Evolutionary conservation across 768 basidiomycete species (phyloP), one percentile per base, ranked within the genome.

Genomic region (Hypholoma sublateritium): DNA sequence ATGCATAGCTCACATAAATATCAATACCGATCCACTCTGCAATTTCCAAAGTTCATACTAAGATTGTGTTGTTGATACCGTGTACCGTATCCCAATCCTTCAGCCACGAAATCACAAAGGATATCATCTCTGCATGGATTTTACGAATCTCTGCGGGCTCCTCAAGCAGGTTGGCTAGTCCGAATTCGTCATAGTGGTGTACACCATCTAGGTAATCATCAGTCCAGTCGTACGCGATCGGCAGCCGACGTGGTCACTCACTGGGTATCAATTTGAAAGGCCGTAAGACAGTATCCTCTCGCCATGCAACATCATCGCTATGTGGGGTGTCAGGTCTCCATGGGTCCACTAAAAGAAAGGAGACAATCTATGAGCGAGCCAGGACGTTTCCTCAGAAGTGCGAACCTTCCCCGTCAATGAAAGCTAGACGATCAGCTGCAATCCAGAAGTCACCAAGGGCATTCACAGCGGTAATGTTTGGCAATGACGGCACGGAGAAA

Each of bases 191-290:
- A 60, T 79, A 88, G 64, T 87, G 87, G 65, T 96, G 93, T 9
- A 91, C 86, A 36, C 77, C 90, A 53, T 77, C 88, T 89, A 58
- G 6, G 45, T 28, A 53, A 52, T 41, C 21, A 35, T n/a, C 8
- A 32, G 53, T 50, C 45, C 25, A 41, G 35, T 43, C 17, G 22
- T 25, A 36, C 11, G 36, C 5, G 21, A 34, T 16, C 5, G 22
- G 16, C 50, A 9, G 28, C 6, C 42, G 36, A 25, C 32, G 50
- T 56, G 32, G 22, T 44, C 16, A 77, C 87, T 22, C 61, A 93
- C 93, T 78, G 9, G 88, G 87, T 56, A 97, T 97, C 41, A 95
- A 65, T 69, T 95, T 94, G 73, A 93, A 93, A 0, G 95, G 95
- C 37, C 80, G 77, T 35, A 85, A 65, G 14, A 86, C 71, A 0